Conservation (phyloP, 2,329 filamentous ascomycete species). For the Ceratocystis ficicola region DNA sequence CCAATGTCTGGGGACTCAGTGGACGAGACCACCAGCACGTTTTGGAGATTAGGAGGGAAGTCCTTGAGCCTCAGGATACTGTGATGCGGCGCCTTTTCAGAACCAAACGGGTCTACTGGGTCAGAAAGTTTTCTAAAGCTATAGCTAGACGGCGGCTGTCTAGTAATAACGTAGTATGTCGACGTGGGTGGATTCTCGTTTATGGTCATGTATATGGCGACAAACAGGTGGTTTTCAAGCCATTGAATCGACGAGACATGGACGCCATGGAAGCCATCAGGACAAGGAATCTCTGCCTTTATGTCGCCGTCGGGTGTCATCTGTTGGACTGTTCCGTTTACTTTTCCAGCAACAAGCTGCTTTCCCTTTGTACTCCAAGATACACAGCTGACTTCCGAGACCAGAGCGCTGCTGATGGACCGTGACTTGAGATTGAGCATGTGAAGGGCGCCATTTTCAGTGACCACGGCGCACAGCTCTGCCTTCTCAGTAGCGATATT, state of each 20-base stretch:
- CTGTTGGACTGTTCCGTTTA: slow-evolving; percentile 66
- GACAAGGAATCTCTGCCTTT: slow-evolving; percentile 68
- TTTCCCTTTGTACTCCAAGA: slow-evolving; percentile 92
- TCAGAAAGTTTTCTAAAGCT: slow-evolving; percentile 63
- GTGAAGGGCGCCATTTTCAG: slow-evolving; percentile 65
- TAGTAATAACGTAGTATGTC: slow-evolving; percentile 66
- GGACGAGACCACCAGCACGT: slow-evolving; percentile 70
- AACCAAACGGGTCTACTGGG: slow-evolving; percentile 59
- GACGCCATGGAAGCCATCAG: slow-evolving; percentile 53
- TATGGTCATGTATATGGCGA: slow-evolving; percentile 63
- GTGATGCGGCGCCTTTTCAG: slow-evolving; percentile 59
- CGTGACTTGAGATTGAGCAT: slow-evolving; percentile 68
- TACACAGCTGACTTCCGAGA: slow-evolving; percentile 64
- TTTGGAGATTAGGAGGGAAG: slow-evolving; percentile 68
- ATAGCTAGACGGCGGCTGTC: slow-evolving; percentile 48
- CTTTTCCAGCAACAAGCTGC: slow-evolving; percentile 76
- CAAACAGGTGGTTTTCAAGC: slow-evolving; percentile 78
- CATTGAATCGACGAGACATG: slow-evolving; percentile 72
- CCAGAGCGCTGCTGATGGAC: slow-evolving; percentile 51
- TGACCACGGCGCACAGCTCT: slow-evolving; percentile 69
- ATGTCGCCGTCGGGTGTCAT: slow-evolving; percentile 69
- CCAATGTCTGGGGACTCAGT: slow-evolving; percentile 71
- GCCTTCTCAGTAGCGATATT: slow-evolving; percentile 66
- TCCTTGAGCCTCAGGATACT: slow-evolving; percentile 65
- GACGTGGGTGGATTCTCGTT: slow-evolving; percentile 49